Evolutionary conservation across 2,329 filamentous ascomycete species (phyloP), one percentile per base, ranked within the genome.

Genomic region (Alternaria postmessia): DNA sequence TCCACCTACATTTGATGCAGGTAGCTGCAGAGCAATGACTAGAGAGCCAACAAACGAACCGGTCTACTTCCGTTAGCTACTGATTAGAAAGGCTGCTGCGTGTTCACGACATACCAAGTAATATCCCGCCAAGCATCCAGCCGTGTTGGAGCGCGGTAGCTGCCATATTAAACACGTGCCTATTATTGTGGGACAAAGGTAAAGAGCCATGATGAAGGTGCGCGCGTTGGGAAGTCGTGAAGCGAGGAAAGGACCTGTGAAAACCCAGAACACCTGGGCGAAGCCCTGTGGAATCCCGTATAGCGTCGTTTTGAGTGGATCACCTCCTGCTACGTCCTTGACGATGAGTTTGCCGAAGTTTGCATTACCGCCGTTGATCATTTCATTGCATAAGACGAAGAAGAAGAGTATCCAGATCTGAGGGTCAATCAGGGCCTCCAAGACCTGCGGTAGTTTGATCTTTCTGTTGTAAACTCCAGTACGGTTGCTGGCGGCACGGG

Each of bases 291-390:
- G 86, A 32, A 88, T 87, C 0, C 84, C 85, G 4, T 85, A 78
- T 0, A 82, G 82, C 0, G 84, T 85, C 0, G 86, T 86, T 7
- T 78, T 67, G 0, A 85, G 75, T 0, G 82, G 64, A 48, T 81
- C 77, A 7, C 47, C 66, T 5, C 57, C 43, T 18, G 81, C 81
- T 2, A 85, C 73, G 1, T 82, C 80, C 57, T 86, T 86, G 68
- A 87, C 81, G 54, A 87, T 86, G 22, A 85, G 78, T 55, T 85
- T 86, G 39, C 83, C 82, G 62, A 87, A 87, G 64, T 84, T 86
- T 5, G 85, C 81, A 8, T 85, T 72, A 0, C 85, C 85, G 3
- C 84, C 84, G 49, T 81, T 87, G 63, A 87, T 81, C 2, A 79
- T 74, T 64, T 87, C 85, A 57, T 87, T 87, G 18, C 86, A 71